Conservation (phyloP, 768 basidiomycete species). For the Symmetrospora coprosmae region DNA sequence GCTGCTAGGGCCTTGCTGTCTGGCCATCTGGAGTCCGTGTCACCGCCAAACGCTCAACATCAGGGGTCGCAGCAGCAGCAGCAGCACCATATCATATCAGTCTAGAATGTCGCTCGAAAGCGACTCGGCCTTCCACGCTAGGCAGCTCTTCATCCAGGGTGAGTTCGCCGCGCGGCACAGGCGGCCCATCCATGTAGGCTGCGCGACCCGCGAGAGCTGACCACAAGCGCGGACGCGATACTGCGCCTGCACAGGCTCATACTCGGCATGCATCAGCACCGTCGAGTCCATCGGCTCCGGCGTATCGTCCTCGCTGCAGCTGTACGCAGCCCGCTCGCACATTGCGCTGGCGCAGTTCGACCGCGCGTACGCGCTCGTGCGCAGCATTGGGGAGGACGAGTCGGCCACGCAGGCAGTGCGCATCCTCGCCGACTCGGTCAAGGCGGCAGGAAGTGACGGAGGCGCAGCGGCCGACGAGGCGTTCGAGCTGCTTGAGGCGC, state of each 20-base stretch:
- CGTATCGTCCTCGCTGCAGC: background rate
- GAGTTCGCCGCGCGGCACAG: background rate
- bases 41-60: too few relatives aligned
- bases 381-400: background rate
- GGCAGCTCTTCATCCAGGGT: slow-evolving; percentile 19
- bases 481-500: slow-evolving; percentile 34
- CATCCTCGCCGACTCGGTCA: slow-evolving; percentile 34
- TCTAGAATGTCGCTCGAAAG: too few relatives aligned
- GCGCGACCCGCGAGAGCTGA: background rate
- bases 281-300: background rate
- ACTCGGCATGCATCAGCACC: slow-evolving; percentile 19
- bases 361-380: background rate
- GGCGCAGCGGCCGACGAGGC: slow-evolving; percentile 33
- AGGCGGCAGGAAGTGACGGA: slow-evolving; percentile 36
- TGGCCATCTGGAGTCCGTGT: too few relatives aligned
- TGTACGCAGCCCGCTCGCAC: slow-evolving; percentile 37
- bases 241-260: slow-evolving; percentile 21
- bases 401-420: slow-evolving; percentile 29
- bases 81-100: too few relatives aligned
- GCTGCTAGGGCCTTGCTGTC: too few relatives aligned
- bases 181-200: background rate
- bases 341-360: slow-evolving; percentile 31
- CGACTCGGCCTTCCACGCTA: slow-evolving; percentile 16
- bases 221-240: background rate
- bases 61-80: too few relatives aligned